These are phyloP conservation scores for Phytophthora foliorum DNA, from an alignment of 352 stramenopile species.

Conservation along the genomic window DNA sequence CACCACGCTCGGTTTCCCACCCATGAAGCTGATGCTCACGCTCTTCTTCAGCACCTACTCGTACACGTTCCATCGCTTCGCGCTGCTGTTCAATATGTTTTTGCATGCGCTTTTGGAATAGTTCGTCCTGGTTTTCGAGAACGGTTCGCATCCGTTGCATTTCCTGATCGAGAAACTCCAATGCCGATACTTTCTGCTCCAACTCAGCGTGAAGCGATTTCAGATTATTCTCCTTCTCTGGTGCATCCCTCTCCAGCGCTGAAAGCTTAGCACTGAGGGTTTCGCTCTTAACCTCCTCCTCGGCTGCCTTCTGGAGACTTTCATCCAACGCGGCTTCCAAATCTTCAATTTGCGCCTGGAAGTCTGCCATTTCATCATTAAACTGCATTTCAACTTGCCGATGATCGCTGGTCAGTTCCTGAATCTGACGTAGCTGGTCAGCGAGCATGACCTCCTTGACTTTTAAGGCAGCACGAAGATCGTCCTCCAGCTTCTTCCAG, in stretches of 20 bases:
- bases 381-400: constrained; percentile 51
- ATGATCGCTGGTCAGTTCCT: constrained; percentile 45
- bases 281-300: constrained; percentile 49
- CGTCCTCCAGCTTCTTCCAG: constrained; percentile 59
- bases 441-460: constrained; percentile 83
- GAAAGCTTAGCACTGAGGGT: constrained; percentile 26
- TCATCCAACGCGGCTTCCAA: constrained; percentile 70
- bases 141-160: constrained; percentile 70
- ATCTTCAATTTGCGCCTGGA: constrained; percentile 66
- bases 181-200: constrained; percentile 57
- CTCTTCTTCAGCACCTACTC: constrained; percentile 44
- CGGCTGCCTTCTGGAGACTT: constrained; percentile 51
- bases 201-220: constrained; percentile 33
- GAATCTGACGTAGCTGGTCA: constrained; percentile 66
- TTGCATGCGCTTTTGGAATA: constrained; percentile 64
- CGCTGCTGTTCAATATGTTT: constrained; percentile 57
- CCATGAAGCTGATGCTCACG: constrained; percentile 43
- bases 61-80: constrained; percentile 52
- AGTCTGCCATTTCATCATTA: constrained; percentile 57
- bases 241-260: constrained; percentile 24
- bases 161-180: constrained; percentile 77
- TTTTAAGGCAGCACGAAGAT: constrained; percentile 65
- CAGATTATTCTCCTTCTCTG: constrained; percentile 33
- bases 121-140: constrained; percentile 62
- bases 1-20: constrained; percentile 41